Conservation (phyloP, 1,284 basidiomycete species). For the Flammula alnicola region DNA sequence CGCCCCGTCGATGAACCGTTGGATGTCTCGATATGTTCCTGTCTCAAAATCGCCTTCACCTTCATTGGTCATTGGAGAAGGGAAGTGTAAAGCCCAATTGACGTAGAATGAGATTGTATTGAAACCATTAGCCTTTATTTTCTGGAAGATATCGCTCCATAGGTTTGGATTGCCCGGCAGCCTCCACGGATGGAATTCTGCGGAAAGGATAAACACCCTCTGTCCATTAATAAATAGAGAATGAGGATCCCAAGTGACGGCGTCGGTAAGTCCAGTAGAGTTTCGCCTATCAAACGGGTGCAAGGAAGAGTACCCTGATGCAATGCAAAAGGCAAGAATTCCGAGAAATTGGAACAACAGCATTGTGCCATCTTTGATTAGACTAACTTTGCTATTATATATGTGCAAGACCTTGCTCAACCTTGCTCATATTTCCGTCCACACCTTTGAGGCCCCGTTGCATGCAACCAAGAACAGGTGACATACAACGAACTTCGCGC, state of each 20-base stretch:
- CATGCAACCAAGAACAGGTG: too few species aligned
- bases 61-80: slow-evolving; percentile 48
- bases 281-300: slow-evolving; percentile 26
- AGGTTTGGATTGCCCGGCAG: slow-evolving; percentile 50
- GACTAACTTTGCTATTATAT: slow-evolving; percentile 1
- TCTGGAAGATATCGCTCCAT: slow-evolving; percentile 63
- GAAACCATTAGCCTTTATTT: slow-evolving; percentile 62
- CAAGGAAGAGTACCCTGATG: slow-evolving; percentile 9
- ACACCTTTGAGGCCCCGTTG: too few species aligned
- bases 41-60: slow-evolving; percentile 53
- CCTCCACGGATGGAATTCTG: slow-evolving; percentile 55
- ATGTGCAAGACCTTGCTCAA: too few species aligned
- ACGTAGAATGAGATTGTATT: slow-evolving; percentile 60
- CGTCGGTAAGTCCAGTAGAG: slow-evolving; percentile 51
- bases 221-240: slow-evolving; percentile 55
- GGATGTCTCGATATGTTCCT: slow-evolving; percentile 55
- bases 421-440: too few species aligned
- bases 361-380: neutral
- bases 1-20: slow-evolving; percentile 54
- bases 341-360: slow-evolving; percentile 9
- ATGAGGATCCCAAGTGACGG: slow-evolving; percentile 56
- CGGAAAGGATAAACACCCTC: slow-evolving; percentile 53
- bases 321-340: slow-evolving; percentile 13
- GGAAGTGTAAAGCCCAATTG: slow-evolving; percentile 53
- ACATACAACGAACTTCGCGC: too few species aligned